phyloP scores from a whole-genome alignment of 2,329 filamentous ascomycete species.

The Arthroderma uncinatum region DNA sequence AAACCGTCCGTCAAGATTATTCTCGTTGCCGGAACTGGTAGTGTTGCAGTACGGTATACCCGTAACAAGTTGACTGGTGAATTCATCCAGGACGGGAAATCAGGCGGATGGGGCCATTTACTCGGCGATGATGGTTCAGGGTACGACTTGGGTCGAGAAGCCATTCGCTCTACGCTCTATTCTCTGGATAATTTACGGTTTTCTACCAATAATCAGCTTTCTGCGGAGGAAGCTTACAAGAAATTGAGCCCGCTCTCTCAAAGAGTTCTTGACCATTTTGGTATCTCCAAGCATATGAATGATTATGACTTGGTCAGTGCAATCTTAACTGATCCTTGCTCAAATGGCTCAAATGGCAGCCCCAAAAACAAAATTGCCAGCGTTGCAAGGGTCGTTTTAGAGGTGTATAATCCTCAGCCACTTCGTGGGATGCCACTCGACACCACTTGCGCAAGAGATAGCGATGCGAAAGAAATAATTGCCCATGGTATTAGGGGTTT shows the following conservation, averaged over 20 bases:
- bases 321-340: neutral
- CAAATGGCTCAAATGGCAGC: neutral
- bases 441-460: neutral
- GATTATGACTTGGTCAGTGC: slow-evolving; percentile 9
- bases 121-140: slow-evolving; percentile 37
- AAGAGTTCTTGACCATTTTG: slow-evolving; percentile 8
- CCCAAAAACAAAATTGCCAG: slow-evolving; percentile 8
- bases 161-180: slow-evolving; percentile 25
- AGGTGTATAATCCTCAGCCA: neutral
- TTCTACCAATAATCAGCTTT: neutral
- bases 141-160: slow-evolving; percentile 32
- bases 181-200: slow-evolving; percentile 20
- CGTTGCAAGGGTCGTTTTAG: slow-evolving; percentile 8
- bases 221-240: neutral
- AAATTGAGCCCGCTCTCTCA: slow-evolving; percentile 1
- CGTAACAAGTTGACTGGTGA: slow-evolving; percentile 10
- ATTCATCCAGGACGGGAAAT: slow-evolving; percentile 24
- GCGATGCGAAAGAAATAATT: neutral
- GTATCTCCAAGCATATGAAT: neutral
- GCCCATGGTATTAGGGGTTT: neutral
- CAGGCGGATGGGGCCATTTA: slow-evolving; percentile 37
- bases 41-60: slow-evolving; percentile 33
- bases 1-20: slow-evolving; percentile 21
- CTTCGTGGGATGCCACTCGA: neutral
- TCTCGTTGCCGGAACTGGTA: slow-evolving; percentile 36